phyloP scores from a whole-genome alignment of 495 filamentous ascomycete species.

The Neurospora pannonica region DNA sequence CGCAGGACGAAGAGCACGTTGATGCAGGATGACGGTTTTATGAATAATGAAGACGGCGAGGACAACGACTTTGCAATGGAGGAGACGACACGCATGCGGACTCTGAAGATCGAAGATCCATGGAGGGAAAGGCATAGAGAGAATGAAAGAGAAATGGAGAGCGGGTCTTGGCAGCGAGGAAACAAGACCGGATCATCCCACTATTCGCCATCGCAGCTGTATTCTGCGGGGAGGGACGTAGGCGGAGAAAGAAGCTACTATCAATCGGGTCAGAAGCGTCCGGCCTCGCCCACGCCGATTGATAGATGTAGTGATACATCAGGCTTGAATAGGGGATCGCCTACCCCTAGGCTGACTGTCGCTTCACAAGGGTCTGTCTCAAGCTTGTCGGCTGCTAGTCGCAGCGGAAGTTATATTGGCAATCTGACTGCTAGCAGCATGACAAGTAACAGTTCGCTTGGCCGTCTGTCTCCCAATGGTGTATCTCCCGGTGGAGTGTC shows the following conservation, averaged over 20 bases:
- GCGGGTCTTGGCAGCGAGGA: conserved; percentile 1
- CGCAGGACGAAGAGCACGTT: conserved; percentile 42
- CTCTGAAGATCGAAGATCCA: conserved; percentile 48
- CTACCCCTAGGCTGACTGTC: conserved; percentile 48
- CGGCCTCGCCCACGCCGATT: conserved; percentile 71
- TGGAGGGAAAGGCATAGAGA: conserved; percentile 25
- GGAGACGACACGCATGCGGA: conserved; percentile 47
- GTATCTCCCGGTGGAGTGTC: conserved; percentile 55
- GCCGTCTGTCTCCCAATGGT: conserved; percentile 63
- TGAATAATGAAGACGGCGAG: conserved; percentile 37
- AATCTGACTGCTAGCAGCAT: conserved; percentile 60
- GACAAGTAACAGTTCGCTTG: conserved; percentile 63
- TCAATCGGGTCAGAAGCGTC: conserved; percentile 57
- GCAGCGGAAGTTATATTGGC: conserved; percentile 69
- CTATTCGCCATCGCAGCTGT: conserved; percentile 22
- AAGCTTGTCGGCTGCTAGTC: conserved; percentile 60
- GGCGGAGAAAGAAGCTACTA: conserved; percentile 22
- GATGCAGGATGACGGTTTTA: conserved; percentile 29
- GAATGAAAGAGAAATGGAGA: conserved; percentile 6
- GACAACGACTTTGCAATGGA: conserved; percentile 62
- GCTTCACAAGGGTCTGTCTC: conserved; percentile 59
- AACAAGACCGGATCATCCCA: neutral
- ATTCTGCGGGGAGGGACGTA: conserved; percentile 11
- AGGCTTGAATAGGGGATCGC: conserved; percentile 42
- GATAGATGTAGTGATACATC: conserved; percentile 58